Percentiles rank a stretch among this genome's conserved stretches.
Conservation (phyloP, 345 rosid species). For the Luvunga scandens region DNA sequence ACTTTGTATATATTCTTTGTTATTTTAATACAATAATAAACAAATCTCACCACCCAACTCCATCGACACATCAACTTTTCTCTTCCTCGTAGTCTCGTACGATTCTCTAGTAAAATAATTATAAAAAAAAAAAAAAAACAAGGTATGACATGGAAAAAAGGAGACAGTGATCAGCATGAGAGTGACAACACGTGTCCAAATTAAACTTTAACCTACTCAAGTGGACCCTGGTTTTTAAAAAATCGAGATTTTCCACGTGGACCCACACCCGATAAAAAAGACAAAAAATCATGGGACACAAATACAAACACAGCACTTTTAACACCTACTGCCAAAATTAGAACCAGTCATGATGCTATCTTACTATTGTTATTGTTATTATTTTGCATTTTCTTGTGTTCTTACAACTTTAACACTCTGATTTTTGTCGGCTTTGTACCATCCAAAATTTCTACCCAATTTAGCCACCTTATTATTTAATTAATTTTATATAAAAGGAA, state of each 20-base stretch:
- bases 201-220: background rate
- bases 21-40: too few relatives aligned
- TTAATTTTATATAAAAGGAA: background rate
- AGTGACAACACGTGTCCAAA: background rate
- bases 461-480: background rate
- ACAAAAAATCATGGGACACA: background rate
- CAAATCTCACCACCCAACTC: background rate
- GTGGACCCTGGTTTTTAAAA: background rate
- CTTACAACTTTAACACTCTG: background rate
- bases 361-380: too few relatives aligned
- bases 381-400: slow-evolving; percentile 7
- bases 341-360: background rate
- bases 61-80: background rate
- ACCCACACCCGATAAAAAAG: background rate
- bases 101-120: too few relatives aligned
- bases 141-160: background rate
- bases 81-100: background rate
- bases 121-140: background rate
- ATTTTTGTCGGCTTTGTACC: slow-evolving; percentile 34
- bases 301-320: background rate
- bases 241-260: background rate
- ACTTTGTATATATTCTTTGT: background rate
- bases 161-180: background rate
- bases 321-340: background rate
- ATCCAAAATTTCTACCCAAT: slow-evolving; percentile 11